Percentiles rank a stretch among this genome's conserved stretches.
Evolutionary conservation across 2,329 filamentous ascomycete species (phyloP).

Genomic region (Hawksworthiomyces lignivorus): DNA sequence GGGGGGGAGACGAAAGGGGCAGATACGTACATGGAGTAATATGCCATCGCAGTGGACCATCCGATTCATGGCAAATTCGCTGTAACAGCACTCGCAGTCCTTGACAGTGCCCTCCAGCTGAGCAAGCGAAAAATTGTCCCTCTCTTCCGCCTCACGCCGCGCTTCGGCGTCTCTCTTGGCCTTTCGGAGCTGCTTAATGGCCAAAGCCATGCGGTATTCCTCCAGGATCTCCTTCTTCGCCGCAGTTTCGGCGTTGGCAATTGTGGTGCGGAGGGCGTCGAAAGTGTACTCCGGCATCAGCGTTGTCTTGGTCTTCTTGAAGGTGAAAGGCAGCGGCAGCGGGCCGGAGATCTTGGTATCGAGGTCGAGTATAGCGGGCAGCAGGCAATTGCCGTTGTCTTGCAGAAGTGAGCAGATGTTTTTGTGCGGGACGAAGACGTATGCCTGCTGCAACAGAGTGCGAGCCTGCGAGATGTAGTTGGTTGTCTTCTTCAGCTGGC

Average conservation of each 20-base stretch:
- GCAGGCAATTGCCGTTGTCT: conserved; percentile 22
- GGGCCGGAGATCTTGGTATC: conserved; percentile 18
- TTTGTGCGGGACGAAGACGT: conserved; percentile 22
- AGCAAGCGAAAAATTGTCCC: conserved; percentile 33
- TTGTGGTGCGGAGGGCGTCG: conserved; percentile 15
- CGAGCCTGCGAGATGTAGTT: conserved; percentile 16
- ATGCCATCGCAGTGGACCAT: conserved; percentile 60
- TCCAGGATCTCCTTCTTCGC: conserved; percentile 24
- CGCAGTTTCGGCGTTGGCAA: conserved; percentile 3
- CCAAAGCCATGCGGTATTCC: conserved; percentile 33
- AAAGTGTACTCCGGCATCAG: conserved; percentile 12
- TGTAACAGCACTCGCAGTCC: conserved; percentile 70
- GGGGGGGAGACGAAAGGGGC: background rate
- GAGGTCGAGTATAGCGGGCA: conserved; percentile 28
- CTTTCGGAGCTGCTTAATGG: conserved; percentile 20
- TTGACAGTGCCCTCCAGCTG: conserved; percentile 42
- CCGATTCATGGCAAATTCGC: conserved; percentile 56
- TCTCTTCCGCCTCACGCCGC: conserved; percentile 27
- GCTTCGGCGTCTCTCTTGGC: conserved; percentile 16
- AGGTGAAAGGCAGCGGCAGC: conserved; percentile 15
- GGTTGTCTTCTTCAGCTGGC: conserved; percentile 5
- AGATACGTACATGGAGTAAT: conserved; percentile 37
- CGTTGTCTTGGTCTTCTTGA: conserved; percentile 23
- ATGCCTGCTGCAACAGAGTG: conserved; percentile 27
- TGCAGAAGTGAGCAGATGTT: conserved; percentile 19